Base-by-base conservation (phyloP, 1,139 yeast species). In the Lodderomyces pseudojiufengensis region DNA sequence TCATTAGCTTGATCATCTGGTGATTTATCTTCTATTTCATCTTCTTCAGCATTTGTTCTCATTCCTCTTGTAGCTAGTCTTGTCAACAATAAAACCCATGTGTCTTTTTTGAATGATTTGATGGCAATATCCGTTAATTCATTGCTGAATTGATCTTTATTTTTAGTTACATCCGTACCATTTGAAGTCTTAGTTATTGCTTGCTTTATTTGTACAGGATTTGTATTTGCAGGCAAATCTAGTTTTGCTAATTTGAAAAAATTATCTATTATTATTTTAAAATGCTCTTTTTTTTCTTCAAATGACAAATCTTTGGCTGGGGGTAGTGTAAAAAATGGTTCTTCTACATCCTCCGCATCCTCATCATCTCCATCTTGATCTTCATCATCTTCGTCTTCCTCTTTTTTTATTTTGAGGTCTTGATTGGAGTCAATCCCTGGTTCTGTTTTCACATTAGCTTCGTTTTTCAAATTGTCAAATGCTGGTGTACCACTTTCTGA, bases 31-130 rank as follows among this genome's bases (percentile, higher is more conserved):
- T 54, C 53, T 7, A 49, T 49, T 2, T 42, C 51, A 8, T 47
- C 48, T 14, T 47, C 49, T 6, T 47, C 31, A 7, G 46, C 59
- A 10, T 57, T 43, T 5, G 61, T 45, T 38, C 65, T 63, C 54
- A 85, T 67, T 0, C 96, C 97, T 47, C 97, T 65, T 0, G 95
- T 82, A 0, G 94, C 84, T 33, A 88, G 61, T 49, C 97, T 65
- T 1, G 88, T 76, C 27, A 87, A 64, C n/a, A 90, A 54, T 9
- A 80, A 65, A 12, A 85, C 61, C 96, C 96, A 87, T 1, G 92
- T 78, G 45, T 80, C 82, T 38, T 74, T 73, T 33, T 73, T 75
- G 90, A 92, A 84, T 24, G 73, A 65, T 15, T 70, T 61, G 21
- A 78, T 75, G 3, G 84, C 84, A 9, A 76, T 68, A 41, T 69